Conservation (phyloP, 805 yeast genomes). For the Isabelozyma gotoi region DNA sequence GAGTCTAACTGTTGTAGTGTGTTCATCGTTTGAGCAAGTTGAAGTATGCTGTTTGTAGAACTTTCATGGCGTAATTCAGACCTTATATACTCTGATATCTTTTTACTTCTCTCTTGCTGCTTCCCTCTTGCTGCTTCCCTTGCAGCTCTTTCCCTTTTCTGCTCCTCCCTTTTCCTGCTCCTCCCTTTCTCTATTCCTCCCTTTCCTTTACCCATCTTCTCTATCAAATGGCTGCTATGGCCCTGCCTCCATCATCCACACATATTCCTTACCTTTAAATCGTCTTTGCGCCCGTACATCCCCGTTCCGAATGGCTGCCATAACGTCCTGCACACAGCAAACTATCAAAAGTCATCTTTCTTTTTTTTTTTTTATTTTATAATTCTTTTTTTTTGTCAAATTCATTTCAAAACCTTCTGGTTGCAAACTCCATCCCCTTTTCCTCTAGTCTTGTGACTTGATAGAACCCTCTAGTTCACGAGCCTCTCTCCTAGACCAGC, state of each 20-base stretch:
- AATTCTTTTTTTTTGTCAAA: slow-evolving; percentile 5
- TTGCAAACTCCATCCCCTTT: slow-evolving; percentile 5
- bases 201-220: background rate
- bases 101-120: too few species aligned
- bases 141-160: background rate
- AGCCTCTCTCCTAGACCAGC: too few species aligned
- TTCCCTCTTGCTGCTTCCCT: background rate
- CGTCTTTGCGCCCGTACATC: background rate
- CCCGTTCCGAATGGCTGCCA: background rate
- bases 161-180: background rate
- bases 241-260: background rate
- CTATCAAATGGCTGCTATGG: too few species aligned
- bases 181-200: background rate
- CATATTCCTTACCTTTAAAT: background rate
- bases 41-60: too few species aligned
- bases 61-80: too few species aligned
- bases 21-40: background rate
- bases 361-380: slow-evolving; percentile 6
- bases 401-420: slow-evolving; percentile 2
- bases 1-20: background rate
- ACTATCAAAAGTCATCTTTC: slow-evolving; percentile 1
- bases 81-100: too few species aligned
- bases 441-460: too few species aligned
- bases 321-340: background rate
- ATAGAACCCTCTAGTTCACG: background rate